These are phyloP conservation scores for Neurospora sp. DNA, from an alignment of 495 filamentous ascomycete species.

Conservation along the genomic window DNA sequence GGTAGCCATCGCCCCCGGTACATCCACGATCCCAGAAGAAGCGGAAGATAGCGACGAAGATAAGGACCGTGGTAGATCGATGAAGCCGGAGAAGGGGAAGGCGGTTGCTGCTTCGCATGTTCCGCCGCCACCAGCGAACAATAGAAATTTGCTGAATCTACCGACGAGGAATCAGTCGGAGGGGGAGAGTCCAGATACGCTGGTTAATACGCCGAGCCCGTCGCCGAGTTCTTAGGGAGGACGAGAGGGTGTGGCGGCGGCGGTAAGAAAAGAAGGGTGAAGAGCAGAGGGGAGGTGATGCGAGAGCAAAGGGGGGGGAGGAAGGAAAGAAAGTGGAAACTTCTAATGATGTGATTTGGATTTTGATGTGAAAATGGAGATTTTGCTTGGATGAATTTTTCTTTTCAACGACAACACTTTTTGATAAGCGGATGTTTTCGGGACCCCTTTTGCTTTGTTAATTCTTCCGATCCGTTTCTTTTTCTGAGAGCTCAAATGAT, in stretches of 20 bases:
- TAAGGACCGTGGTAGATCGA: neutral
- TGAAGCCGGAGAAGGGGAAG: slow-evolving; percentile 8
- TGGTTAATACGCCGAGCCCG: slow-evolving; percentile 9
- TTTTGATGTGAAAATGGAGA: neutral
- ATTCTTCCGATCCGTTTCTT: neutral
- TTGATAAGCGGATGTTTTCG: neutral
- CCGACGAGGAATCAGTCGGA: slow-evolving; percentile 3
- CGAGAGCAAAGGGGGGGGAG: neutral
- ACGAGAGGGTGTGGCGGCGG: too few species aligned
- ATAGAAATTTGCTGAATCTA: neutral
- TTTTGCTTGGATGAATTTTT: neutral
- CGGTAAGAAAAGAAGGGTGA: neutral
- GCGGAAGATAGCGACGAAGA: neutral
- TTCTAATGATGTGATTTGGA: neutral
- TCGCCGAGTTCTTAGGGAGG: neutral
- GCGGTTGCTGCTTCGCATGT: neutral
- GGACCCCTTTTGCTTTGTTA: neutral
- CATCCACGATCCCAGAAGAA: neutral
- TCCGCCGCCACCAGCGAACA: neutral
- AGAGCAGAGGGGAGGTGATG: neutral
- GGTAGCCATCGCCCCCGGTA: neutral
- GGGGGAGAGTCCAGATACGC: slow-evolving; percentile 19
- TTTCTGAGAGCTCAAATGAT: neutral
- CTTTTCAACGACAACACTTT: neutral
- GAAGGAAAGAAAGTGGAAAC: neutral